A percentile compares a stretch with the other conserved stretches of the same genome.
Conservation (phyloP, 2,329 filamentous ascomycete genomes). For the Neocatenulostroma microsporum region DNA sequence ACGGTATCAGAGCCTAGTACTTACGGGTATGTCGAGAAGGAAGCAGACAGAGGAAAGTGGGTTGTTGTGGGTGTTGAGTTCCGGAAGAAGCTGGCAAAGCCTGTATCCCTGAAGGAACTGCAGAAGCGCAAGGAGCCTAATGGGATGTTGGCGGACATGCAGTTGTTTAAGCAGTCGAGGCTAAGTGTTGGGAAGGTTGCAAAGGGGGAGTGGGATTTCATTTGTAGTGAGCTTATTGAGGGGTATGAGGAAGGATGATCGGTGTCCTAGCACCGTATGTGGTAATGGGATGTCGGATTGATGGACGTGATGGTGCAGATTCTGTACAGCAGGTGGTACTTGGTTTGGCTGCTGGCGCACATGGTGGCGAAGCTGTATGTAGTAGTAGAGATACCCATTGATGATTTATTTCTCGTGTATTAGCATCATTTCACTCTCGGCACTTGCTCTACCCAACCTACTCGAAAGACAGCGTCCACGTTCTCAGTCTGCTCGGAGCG, state of each 20-base stretch:
- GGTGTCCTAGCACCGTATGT: no score
- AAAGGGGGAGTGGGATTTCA: slow-evolving; percentile 56
- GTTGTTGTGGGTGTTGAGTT: slow-evolving; percentile 84
- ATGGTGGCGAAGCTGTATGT: no score
- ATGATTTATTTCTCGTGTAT: no score
- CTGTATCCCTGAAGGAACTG: slow-evolving; percentile 61
- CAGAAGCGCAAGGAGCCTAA: slow-evolving; percentile 57
- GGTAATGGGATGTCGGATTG: no score
- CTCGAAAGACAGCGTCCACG: no score
- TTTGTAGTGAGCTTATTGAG: slow-evolving; percentile 38
- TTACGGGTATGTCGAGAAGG: slow-evolving; percentile 78
- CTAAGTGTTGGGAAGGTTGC: slow-evolving; percentile 70
- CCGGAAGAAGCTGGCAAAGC: slow-evolving; percentile 67
- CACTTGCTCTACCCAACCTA: no score
- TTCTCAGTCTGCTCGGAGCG: no score
- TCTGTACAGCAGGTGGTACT: no score
- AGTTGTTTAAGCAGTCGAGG: slow-evolving; percentile 73
- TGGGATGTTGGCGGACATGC: slow-evolving; percentile 50
- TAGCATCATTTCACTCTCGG: no score
- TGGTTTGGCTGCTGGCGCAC: no score
- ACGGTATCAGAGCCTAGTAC: slow-evolving; percentile 62
- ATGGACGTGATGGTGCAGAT: no score
- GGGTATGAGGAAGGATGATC: slow-evolving; percentile 26
- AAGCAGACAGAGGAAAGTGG: slow-evolving; percentile 55
- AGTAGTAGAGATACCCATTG: no score